A percentile compares a stretch with the other conserved stretches of the same genome.
These are phyloP conservation scores for Cystobasidium onofrii DNA, from an alignment of 768 basidiomycete genomes.

Conservation along the genomic window DNA sequence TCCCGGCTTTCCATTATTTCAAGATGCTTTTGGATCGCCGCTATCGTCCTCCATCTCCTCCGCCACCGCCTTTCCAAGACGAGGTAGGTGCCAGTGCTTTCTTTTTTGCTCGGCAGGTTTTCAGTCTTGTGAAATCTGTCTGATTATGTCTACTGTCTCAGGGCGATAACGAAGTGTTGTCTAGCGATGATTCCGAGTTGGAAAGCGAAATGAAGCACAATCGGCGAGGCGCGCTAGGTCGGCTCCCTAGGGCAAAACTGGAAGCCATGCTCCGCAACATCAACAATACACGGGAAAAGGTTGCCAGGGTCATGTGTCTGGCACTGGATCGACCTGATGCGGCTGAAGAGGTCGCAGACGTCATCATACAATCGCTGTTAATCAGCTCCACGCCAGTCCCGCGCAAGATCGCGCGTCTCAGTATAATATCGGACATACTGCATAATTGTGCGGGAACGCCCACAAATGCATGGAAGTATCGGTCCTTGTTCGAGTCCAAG, in stretches of 20 bases:
- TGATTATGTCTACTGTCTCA: constrained; percentile 1
- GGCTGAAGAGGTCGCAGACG: constrained; percentile 79
- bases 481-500: constrained; percentile 82
- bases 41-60: constrained; percentile 47
- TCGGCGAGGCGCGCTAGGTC: constrained; percentile 61
- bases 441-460: constrained; percentile 94
- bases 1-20: constrained; percentile 49
- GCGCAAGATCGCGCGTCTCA: constrained; percentile 85
- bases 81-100: constrained; percentile 42
- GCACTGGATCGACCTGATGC: constrained; percentile 93
- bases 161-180: constrained; percentile 46
- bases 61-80: constrained; percentile 44
- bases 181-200: constrained; percentile 66
- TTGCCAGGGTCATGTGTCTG: constrained; percentile 95
- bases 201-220: constrained; percentile 59
- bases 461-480: constrained; percentile 87
- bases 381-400: constrained; percentile 94
- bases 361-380: constrained; percentile 77
- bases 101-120: background rate
- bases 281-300: constrained; percentile 75
- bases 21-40: constrained; percentile 44
- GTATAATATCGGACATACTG: constrained; percentile 93
- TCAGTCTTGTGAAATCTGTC: background rate
- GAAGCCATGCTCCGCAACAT: constrained; percentile 82
- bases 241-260: constrained; percentile 70